Conservation (phyloP, 116 monocot species). For the Papilionanthe hybrid region DNA sequence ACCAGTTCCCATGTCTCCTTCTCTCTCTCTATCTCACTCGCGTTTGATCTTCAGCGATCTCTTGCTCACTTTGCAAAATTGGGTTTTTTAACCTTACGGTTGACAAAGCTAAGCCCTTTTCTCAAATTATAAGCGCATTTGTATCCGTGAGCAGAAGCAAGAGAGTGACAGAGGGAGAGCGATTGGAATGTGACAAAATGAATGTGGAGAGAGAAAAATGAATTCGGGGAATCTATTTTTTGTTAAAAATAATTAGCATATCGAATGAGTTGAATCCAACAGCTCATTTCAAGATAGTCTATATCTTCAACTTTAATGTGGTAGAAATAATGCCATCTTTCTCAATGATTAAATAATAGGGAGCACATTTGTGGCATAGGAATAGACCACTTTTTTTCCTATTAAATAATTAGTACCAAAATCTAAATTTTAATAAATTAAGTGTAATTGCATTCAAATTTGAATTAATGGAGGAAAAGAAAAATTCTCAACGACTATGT, state of each 20-base stretch:
- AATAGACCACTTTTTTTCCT: too few species aligned
- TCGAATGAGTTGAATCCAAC: too few species aligned
- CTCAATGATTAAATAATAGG: not conserved
- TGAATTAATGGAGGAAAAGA: too few species aligned
- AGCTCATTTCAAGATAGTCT: not conserved
- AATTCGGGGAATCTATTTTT: not conserved
- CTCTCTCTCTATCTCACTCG: not conserved
- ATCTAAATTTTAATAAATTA: too few species aligned
- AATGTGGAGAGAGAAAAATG: conserved; percentile 1
- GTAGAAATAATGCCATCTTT: not conserved
- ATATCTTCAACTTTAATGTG: not conserved
- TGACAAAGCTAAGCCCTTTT: not conserved
- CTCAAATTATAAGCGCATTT: not conserved
- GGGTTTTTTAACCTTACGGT: not conserved
- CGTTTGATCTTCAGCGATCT: not conserved
- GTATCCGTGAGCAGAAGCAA: not conserved
- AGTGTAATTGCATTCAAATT: too few species aligned
- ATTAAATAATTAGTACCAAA: too few species aligned
- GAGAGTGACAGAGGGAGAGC: not conserved
- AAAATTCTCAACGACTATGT: too few species aligned
- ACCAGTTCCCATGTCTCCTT: conserved; percentile 60
- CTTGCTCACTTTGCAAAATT: not conserved
- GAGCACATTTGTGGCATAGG: not conserved
- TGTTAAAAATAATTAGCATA: too few species aligned
- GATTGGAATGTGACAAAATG: not conserved